Evolutionary conservation across 73 alveolate genomes (phyloP), one percentile per base, ranked within the genome.

Genomic region (Paramecium bursaria): DNA sequence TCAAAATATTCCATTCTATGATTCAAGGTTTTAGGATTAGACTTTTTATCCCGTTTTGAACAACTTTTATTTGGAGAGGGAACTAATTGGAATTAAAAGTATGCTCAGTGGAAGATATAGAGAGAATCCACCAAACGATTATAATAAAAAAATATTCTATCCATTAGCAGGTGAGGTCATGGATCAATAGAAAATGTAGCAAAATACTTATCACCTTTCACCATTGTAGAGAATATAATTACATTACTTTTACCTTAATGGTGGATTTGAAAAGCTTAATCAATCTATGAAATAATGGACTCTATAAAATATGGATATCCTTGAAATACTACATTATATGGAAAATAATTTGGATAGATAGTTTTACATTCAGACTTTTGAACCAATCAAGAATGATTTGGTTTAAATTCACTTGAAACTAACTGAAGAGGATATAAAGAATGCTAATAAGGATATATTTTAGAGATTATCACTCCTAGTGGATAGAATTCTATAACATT

Each of bases 161-260:
- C 82, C 82, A 2, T 11, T 67, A 0, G 22, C 3, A 14, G 39
- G 39, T 0, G 82, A 67, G 13, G 44, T 67, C 7, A 39, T 67
- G 22, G 82, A 67, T 6, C 14, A 6, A 0, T 19, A 39, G 5
- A 5, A 46, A 14, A 1, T 14, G 25, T 30, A 4, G 4, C 11
- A 67, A 10, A 47, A 67, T 67, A 44, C 50, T 2, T 67, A 25
- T 14, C 7, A 44, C 21, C 21, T 67, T 1, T 67, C 82, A 19
- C 82, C 82, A 39, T 67, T 67, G 17, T 21, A 33, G 22, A 67
- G 82, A 67, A 15, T 67, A 3, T 14, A 67, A 42, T 1, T 67
- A 19, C 54, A 67, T 15, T 67, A 67, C 22, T 67, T 67, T 21
- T 67, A 67, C 4, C 17, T 39, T 2, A 67, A 67, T 67, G 82